Percentiles rank a stretch among this genome's conserved stretches.
phyloP scores from a whole-genome alignment of 2,329 filamentous ascomycete genomes.

The Dactylellina cionopaga region DNA sequence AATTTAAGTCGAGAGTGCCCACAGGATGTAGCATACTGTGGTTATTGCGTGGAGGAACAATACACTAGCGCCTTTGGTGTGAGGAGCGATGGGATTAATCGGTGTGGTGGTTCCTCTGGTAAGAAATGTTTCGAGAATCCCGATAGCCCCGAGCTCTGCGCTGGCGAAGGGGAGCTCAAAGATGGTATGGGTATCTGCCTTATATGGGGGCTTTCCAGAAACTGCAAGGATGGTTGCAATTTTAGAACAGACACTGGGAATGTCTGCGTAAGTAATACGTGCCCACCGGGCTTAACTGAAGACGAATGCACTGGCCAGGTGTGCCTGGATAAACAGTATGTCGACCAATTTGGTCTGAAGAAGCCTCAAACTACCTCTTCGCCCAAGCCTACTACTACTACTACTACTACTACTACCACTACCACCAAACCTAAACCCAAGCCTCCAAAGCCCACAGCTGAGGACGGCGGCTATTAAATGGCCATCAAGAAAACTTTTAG shows the following conservation, averaged over 20 bases:
- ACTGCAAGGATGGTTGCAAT: background rate
- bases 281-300: background rate
- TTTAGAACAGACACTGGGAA: too few species aligned
- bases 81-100: constrained; percentile 16
- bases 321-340: constrained; percentile 20
- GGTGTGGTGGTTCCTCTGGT: background rate
- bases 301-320: constrained; percentile 26
- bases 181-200: constrained; percentile 28
- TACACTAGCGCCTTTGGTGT: background rate
- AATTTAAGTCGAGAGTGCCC: background rate
- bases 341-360: constrained; percentile 2
- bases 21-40: constrained; percentile 14
- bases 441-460: too few species aligned
- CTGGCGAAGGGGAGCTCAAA: too few species aligned
- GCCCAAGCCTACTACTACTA: too few species aligned
- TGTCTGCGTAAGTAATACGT: constrained; percentile 13
- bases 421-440: too few species aligned
- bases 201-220: constrained; percentile 5
- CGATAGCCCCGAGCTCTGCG: too few species aligned
- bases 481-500: too few species aligned
- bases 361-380: too few species aligned
- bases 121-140: constrained; percentile 31
- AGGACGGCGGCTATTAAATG: too few species aligned
- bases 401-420: too few species aligned
- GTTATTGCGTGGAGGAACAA: constrained; percentile 2